A percentile compares a stretch with the other conserved stretches of the same genome.
Conservation (phyloP, 2,329 filamentous ascomycete genomes). For the Mollisiaceae sp. region DNA sequence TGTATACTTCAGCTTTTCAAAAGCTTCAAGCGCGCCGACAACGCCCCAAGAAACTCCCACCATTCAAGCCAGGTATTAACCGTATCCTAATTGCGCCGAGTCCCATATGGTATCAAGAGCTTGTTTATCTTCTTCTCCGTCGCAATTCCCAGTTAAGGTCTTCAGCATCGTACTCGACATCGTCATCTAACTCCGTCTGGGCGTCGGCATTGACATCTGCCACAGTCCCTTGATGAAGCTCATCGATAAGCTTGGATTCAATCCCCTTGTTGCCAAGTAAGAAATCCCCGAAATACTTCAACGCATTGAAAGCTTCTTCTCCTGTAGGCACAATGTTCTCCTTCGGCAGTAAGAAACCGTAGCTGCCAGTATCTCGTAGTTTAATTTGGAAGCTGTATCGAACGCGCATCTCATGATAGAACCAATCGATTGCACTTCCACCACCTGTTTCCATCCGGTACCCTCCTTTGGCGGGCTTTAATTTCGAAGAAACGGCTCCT, state of each 20-base stretch:
- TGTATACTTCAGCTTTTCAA: neutral
- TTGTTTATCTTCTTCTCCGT: constrained; percentile 24
- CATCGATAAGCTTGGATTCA: constrained; percentile 48
- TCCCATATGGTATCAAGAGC: neutral
- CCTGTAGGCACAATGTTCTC: constrained; percentile 89
- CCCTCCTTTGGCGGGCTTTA: constrained; percentile 39
- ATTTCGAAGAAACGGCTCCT: constrained; percentile 62
- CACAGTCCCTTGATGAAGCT: constrained; percentile 20
- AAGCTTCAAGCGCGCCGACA: neutral
- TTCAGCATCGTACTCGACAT: constrained; percentile 1
- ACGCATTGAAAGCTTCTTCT: constrained; percentile 81
- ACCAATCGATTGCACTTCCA: constrained; percentile 91
- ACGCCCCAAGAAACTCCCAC: neutral
- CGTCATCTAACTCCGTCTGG: constrained; percentile 14
- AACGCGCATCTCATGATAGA: constrained; percentile 85
- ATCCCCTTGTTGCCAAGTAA: constrained; percentile 73
- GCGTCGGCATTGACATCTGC: constrained; percentile 18
- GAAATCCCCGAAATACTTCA: constrained; percentile 85
- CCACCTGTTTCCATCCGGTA: constrained; percentile 74
- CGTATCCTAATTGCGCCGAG: constrained; percentile 4
- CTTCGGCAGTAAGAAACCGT: constrained; percentile 87
- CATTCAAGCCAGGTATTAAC: constrained; percentile 4
- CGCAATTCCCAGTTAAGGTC: constrained; percentile 38
- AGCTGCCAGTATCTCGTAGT: constrained; percentile 88
- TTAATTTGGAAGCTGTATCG: constrained; percentile 94